These are phyloP conservation scores for Poterioochromonas sp. DNA, from an alignment of 352 stramenopile genomes.

Conservation along the genomic window DNA sequence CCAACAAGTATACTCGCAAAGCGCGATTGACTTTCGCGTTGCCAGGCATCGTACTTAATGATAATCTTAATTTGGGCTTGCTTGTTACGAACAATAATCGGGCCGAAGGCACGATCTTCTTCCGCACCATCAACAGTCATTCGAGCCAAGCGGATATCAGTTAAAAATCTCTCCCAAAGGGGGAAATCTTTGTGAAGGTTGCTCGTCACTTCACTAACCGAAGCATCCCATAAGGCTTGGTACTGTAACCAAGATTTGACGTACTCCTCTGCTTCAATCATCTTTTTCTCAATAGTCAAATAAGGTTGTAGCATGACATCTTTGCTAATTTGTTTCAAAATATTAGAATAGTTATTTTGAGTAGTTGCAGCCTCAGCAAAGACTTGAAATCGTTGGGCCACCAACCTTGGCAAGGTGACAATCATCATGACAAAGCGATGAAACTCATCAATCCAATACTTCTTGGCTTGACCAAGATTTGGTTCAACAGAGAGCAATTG, in stretches of 20 bases:
- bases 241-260: constrained; percentile 93
- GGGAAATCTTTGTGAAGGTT: constrained; percentile 82
- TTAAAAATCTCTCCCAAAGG: constrained; percentile 92
- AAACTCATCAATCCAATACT: constrained; percentile 73
- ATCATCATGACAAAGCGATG: constrained; percentile 84
- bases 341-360: constrained; percentile 47
- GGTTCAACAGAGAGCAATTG: constrained; percentile 90
- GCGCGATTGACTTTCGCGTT: constrained; percentile 91
- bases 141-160: constrained; percentile 86
- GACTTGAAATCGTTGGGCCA: constrained; percentile 57
- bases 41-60: constrained; percentile 98
- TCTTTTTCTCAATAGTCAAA: constrained; percentile 53
- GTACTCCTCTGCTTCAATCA: constrained; percentile 57
- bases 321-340: constrained; percentile 50
- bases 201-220: constrained; percentile 80
- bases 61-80: constrained; percentile 74
- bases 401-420: constrained; percentile 71
- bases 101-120: constrained; percentile 72
- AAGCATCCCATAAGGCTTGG: constrained; percentile 96
- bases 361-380: constrained; percentile 40
- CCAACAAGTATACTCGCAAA: constrained; percentile 87
- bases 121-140: constrained; percentile 81
- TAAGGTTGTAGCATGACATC: constrained; percentile 52
- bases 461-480: constrained; percentile 78
- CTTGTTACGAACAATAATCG: constrained; percentile 60